phyloP scores from a whole-genome alignment of 352 stramenopile species.

The Globisporangium nagaii region DNA sequence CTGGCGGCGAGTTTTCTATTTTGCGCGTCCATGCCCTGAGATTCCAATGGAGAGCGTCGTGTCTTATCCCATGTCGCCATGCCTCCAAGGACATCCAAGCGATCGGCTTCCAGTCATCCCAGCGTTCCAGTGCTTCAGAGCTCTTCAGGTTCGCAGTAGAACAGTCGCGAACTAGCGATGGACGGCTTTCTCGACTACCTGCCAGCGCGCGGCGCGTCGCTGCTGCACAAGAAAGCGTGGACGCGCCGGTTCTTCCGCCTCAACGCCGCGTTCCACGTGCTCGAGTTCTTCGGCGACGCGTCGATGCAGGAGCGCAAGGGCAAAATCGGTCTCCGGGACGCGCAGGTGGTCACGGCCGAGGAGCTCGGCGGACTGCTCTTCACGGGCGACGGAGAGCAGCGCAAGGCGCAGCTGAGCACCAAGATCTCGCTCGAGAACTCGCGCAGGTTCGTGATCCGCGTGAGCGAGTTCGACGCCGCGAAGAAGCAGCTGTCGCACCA shows the following conservation, averaged over 20 bases:
- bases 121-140: too few relatives aligned
- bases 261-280: slow-evolving; percentile 36
- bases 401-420: slow-evolving; percentile 2
- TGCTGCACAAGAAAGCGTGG: slow-evolving; percentile 42
- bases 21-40: too few relatives aligned
- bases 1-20: background rate
- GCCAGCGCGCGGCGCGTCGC: slow-evolving; percentile 12
- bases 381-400: slow-evolving; percentile 3
- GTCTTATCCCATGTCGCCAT: background rate
- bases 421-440: slow-evolving; percentile 46
- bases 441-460: slow-evolving; percentile 59
- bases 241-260: slow-evolving; percentile 41
- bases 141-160: too few relatives aligned
- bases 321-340: slow-evolving; percentile 36
- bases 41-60: too few relatives aligned
- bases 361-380: slow-evolving; percentile 47
- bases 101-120: background rate
- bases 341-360: slow-evolving; percentile 39
- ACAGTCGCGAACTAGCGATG: slow-evolving; percentile 16
- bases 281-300: slow-evolving; percentile 58
- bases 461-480: slow-evolving; percentile 23
- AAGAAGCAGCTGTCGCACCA: slow-evolving; percentile 33
- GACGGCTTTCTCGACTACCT: slow-evolving; percentile 59
- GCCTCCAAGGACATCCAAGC: background rate
- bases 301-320: slow-evolving; percentile 31